Conservation (phyloP, 176 grass and related monocot genomes). For the Carex kokanica region DNA sequence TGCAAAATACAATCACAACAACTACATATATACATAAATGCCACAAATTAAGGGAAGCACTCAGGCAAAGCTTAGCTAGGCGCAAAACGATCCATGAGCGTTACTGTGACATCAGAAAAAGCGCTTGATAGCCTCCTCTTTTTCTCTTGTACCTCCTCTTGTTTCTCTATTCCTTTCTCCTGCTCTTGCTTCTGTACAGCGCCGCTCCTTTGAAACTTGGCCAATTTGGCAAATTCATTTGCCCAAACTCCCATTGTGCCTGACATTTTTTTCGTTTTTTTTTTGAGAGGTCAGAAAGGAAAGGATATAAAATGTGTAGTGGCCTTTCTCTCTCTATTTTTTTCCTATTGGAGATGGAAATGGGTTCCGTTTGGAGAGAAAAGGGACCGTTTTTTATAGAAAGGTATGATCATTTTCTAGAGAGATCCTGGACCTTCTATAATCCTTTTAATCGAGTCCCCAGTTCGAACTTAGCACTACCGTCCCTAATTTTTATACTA, state of each 20-base stretch:
- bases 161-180: not conserved
- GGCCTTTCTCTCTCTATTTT: not conserved
- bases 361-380: not conserved
- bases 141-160: constrained; percentile 6
- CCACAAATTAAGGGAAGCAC: not conserved
- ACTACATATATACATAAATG: constrained; percentile 8
- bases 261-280: not conserved
- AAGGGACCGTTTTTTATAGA: not conserved
- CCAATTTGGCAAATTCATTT: constrained; percentile 24
- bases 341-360: not conserved
- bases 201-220: not conserved
- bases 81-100: constrained; percentile 33
- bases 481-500: not conserved
- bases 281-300: not conserved
- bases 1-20: not conserved
- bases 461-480: not conserved
- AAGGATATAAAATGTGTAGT: constrained; percentile 12
- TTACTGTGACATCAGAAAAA: constrained; percentile 23
- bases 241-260: constrained; percentile 16
- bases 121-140: not conserved
- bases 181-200: not conserved
- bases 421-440: not conserved
- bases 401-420: not conserved
- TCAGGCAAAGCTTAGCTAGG: constrained; percentile 12
- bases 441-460: not conserved